Conservation (phyloP, 2,329 filamentous ascomycete species). For the Tolypocladium ovalisporum region DNA sequence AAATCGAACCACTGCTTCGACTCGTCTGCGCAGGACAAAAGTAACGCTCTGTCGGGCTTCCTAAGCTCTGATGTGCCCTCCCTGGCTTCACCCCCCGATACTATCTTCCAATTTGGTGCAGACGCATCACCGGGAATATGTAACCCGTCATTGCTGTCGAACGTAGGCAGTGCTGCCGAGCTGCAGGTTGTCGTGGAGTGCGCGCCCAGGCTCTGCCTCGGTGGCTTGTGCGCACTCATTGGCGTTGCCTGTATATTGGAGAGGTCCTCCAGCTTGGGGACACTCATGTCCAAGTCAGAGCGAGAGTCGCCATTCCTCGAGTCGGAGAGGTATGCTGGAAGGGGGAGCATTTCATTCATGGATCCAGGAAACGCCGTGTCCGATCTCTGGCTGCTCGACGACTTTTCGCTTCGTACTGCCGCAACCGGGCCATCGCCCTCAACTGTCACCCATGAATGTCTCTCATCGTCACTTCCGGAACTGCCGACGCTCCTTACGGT, state of each 20-base stretch:
- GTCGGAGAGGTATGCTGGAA: conserved; percentile 15
- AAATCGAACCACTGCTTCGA: conserved; percentile 12
- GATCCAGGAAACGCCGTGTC: conserved; percentile 17
- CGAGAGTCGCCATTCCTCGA: conserved; percentile 14
- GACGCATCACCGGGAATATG: conserved; percentile 1
- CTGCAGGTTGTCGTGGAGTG: conserved; percentile 21
- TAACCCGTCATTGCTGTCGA: conserved; percentile 4
- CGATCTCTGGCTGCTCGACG: conserved; percentile 13
- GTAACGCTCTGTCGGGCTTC: conserved; percentile 12
- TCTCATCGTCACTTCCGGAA: conserved; percentile 12
- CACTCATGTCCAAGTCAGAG: conserved; percentile 15
- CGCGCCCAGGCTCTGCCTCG: conserved; percentile 10
- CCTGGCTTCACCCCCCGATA: conserved; percentile 10
- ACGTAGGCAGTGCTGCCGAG: conserved; percentile 18
- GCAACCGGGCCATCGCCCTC: conserved; percentile 14
- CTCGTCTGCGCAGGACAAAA: conserved; percentile 6
- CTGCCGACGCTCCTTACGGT: conserved; percentile 10
- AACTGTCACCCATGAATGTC: conserved; percentile 24
- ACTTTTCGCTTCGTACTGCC: conserved; percentile 13
- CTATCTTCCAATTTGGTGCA: conserved; percentile 9
- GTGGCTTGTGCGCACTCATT: conserved; percentile 2
- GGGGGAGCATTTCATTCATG: conserved; percentile 19
- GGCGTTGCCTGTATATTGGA: conserved; percentile 10
- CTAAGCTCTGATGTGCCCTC: conserved; percentile 13
- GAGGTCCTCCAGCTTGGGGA: conserved; percentile 16